Evolutionary conservation across 23 red algal genomes (phyloP).

Genomic region (Gracilaria domingensis): DNA sequence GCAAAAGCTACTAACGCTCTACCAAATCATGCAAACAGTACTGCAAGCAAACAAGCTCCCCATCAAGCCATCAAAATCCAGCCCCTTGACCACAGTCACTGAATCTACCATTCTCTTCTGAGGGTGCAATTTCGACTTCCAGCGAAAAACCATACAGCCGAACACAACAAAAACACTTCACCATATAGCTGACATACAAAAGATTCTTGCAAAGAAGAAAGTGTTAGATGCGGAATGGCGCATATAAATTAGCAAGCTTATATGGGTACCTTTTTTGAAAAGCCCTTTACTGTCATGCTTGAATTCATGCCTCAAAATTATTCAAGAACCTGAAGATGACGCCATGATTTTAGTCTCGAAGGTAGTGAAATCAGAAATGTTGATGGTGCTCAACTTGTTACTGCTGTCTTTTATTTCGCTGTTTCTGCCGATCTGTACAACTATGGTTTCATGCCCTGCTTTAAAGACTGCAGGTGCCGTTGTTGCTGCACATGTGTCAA

Average conservation of each 20-base stretch:
- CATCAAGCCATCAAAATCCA: constrained; percentile 5
- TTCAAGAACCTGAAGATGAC: background rate
- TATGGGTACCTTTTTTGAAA: background rate
- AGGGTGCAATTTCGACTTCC: background rate
- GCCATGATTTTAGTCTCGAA: background rate
- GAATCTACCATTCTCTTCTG: background rate
- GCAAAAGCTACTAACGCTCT: background rate
- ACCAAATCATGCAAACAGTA: background rate
- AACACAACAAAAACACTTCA: background rate
- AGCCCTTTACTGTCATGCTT: background rate
- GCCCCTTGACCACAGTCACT: background rate
- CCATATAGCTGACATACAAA: background rate
- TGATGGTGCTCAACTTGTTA: background rate
- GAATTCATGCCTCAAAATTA: background rate
- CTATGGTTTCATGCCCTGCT: background rate
- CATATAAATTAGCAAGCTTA: background rate
- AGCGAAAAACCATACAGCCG: background rate
- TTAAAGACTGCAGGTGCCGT: background rate
- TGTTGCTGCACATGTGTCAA: background rate
- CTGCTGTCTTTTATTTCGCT: background rate
- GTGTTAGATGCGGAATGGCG: too few species aligned
- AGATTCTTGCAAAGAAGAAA: background rate
- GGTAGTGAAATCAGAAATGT: background rate
- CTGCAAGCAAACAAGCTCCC: background rate
- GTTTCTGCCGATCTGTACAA: background rate